These are phyloP conservation scores for Epichloe baconii DNA, from an alignment of 2,329 filamentous ascomycete species.

Conservation along the genomic window DNA sequence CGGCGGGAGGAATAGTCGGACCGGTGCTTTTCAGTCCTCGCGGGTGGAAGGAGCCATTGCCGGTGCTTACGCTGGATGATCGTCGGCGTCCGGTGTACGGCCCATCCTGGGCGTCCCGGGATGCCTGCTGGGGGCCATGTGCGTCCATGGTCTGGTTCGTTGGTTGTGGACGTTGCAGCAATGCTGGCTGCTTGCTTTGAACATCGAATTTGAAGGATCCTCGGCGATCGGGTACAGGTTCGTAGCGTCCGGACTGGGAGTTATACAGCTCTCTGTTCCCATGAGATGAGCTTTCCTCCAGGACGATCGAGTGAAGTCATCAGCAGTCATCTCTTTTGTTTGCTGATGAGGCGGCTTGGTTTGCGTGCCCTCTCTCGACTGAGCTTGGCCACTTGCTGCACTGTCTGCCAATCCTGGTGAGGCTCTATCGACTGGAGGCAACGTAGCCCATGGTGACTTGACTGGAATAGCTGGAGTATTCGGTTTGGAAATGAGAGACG, in stretches of 20 bases:
- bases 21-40: constrained; percentile 36
- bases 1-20: constrained; percentile 24
- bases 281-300: constrained; percentile 60
- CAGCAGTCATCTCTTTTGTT: constrained; percentile 74
- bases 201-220: constrained; percentile 54
- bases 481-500: constrained; percentile 60
- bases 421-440: constrained; percentile 75
- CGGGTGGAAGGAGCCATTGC: constrained; percentile 57
- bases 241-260: constrained; percentile 87
- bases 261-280: constrained; percentile 74
- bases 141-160: constrained; percentile 64
- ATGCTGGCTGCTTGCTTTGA: constrained; percentile 56
- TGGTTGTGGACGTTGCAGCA: constrained; percentile 61
- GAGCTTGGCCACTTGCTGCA: constrained; percentile 31
- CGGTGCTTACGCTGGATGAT: constrained; percentile 84
- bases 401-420: constrained; percentile 54
- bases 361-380: constrained; percentile 41
- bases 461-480: constrained; percentile 52
- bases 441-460: constrained; percentile 82
- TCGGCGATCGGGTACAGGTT: constrained; percentile 72
- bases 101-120: constrained; percentile 51
- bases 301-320: constrained; percentile 77
- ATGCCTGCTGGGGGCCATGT: constrained; percentile 75
- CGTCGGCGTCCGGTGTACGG: constrained; percentile 65
- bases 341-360: constrained; percentile 40